phyloP scores from a whole-genome alignment of 2,329 filamentous ascomycete species.

The Fusarium virguliforme region DNA sequence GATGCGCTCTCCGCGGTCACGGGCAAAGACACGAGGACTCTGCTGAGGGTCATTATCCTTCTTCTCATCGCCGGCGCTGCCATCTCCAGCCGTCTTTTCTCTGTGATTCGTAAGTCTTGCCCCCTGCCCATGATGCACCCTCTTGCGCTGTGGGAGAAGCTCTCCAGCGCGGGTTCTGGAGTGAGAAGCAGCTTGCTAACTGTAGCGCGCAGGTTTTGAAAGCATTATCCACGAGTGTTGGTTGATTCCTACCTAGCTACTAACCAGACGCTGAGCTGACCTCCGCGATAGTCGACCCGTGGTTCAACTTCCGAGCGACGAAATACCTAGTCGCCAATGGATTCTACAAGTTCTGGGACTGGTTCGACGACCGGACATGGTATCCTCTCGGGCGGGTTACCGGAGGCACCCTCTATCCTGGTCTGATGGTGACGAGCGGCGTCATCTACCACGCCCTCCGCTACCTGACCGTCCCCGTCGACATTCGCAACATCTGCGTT shows the following conservation, averaged over 20 bases:
- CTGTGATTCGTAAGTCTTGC: conserved; percentile 87
- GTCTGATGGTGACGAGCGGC: conserved; percentile 98
- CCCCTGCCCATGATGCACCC: conserved; percentile 29
- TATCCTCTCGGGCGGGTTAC: conserved; percentile 98
- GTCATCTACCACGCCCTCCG: conserved; percentile 95
- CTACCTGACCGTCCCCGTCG: conserved; percentile 90
- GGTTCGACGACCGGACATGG: conserved; percentile 99
- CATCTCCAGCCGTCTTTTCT: conserved; percentile 95
- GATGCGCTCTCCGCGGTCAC: conserved; percentile 81
- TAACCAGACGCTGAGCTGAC: conserved; percentile 48
- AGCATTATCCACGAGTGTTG: conserved; percentile 99
- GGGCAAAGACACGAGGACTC: conserved; percentile 84
- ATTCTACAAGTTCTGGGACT: conserved; percentile 99
- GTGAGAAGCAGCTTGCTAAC: conserved; percentile 52
- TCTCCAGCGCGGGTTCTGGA: background rate
- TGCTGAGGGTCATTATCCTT: conserved; percentile 92
- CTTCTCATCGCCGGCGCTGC: conserved; percentile 91
- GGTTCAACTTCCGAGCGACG: conserved; percentile 99
- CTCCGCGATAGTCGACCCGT: conserved; percentile 85
- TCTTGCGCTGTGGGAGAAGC: conserved; percentile 8
- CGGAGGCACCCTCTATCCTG: conserved; percentile 97
- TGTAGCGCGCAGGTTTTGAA: conserved; percentile 81
- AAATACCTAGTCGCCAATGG: conserved; percentile 98
- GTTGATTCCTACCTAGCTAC: conserved; percentile 59
- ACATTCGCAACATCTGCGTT: conserved; percentile 99